Base-by-base conservation (phyloP, 306 rosid genomes). In the Cicer cuneatum region DNA sequence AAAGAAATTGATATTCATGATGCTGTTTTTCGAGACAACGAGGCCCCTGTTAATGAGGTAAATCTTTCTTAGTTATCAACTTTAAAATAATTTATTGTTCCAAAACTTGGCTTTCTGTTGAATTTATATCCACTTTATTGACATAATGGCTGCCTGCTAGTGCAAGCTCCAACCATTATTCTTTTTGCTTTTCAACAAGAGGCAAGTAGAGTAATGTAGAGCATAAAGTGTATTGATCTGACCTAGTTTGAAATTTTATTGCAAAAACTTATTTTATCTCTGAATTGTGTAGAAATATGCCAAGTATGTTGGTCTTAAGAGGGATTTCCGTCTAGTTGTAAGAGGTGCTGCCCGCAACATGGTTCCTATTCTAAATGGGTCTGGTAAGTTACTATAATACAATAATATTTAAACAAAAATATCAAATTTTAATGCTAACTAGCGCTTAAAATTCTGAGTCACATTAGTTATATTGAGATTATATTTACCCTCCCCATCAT, bases 261-360 rank as follows among this genome's bases (percentile, higher is more conserved):
- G 3, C 73, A 49, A 62, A 51, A 16, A 7, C 69, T 78, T 76
- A 72, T 76, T 63, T 58, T 67, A 6, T 52, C 12, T 77, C 68
- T 48, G 65, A 52, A 19, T 43, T 79, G 39, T 89, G 85, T 84
- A 94, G 99, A 87, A 87, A 90, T 94, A 92, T 87, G 96, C 97
- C 76, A 88, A 94, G 82, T 67, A 88, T 35, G 97, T 94, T 83
- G 99, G 99, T 77, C 83, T 87, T 81, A 94, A 92, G 93, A 88
- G 99, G 89, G 96, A 92, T 85, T 92, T 94, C 80, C 99, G 99
- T 79, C 93, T 94, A 74, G 99, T 88, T 66, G 99, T 94, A 42
- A 90, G 99, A 81, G 99, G 99, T 73, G 93, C 96, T 71, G 99
- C 99, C 81, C 88, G 94, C 46, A 93, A 91, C 78, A 93, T 91